These are phyloP conservation scores for Miamiensis avidus DNA, from an alignment of 169 alveolate species.

Conservation along the genomic window DNA sequence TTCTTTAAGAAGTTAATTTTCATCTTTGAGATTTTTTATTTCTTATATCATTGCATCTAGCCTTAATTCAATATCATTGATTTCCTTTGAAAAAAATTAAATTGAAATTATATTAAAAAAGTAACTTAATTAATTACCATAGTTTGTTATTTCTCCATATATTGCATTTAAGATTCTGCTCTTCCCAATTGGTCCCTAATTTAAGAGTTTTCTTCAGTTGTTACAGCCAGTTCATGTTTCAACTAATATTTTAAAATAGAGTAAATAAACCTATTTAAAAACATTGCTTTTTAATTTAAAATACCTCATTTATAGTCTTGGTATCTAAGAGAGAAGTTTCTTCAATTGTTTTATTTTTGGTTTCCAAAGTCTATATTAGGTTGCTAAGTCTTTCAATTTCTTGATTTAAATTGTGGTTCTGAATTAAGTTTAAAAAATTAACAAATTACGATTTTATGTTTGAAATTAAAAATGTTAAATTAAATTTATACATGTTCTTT, in stretches of 20 bases:
- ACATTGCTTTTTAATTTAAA: no score
- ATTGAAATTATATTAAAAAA: no score
- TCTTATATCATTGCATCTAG: neutral
- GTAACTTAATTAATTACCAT: no score
- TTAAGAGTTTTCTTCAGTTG: neutral
- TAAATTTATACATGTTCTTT: no score
- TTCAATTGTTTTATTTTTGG: neutral
- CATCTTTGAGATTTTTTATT: neutral
- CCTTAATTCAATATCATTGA: neutral
- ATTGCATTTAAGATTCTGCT: neutral
- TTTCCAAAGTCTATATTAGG: neutral
- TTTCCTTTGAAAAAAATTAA: no score
- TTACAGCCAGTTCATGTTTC: neutral
- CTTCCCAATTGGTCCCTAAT: neutral
- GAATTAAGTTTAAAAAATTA: neutral
- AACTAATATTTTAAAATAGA: neutral
- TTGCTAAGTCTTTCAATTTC: neutral
- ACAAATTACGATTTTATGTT: no score
- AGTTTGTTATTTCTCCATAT: no score
- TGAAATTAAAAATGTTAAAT: no score
- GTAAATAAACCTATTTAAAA: neutral
- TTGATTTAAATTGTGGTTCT: neutral
- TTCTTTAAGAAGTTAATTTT: neutral
- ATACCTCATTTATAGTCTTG: neutral
- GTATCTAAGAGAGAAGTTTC: neutral